Evolutionary conservation across 2,329 filamentous ascomycete genomes (phyloP), one percentile per base, ranked within the genome.

Genomic region (Aspergillus ustus): DNA sequence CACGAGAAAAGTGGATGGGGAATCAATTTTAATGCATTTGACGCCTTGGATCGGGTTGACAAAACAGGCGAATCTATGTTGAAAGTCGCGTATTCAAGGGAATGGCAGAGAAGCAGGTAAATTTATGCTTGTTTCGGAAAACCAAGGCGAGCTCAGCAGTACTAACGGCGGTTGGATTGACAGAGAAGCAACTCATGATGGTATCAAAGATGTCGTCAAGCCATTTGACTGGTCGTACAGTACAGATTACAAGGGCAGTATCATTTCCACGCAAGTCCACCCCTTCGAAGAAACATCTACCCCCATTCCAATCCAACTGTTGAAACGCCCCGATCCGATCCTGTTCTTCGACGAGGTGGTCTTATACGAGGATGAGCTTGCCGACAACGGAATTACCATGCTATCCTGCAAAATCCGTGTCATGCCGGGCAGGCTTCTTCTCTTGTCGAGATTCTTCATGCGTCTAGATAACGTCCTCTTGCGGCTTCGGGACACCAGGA

Each of bases 211-310:
- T 74, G 89, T 97, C 28, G 92, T 99, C 58, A 93, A 93, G 80
- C 93, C 94, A 3, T 99, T 96, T 75, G 95, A 99, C 80, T 99
- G 95, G 95, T 97, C 92, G 64, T 99, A 98, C 80, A 95, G 89
- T 67, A 97, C 94, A 40, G 85, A 89, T 67, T 99, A 97, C 78
- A 85, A 84, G 60, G 95, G 95, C 54, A 92, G 90, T 3, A 78
- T 89, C 45, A 74, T 80, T 60, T 68, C 73, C 31, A 40, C 44
- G 45, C 65, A 66, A 49, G 71, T 72, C 43, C 69, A 73, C 5
- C 66, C 72, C 17, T 83, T 86, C 60, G 67, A 79, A 58, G 70
- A 78, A 19, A 80, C 80, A 22, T 75, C 78, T n/a, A 79, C 79
- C 19, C 77, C 84, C 59, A 95, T 99, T 64, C 93, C 95, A 4